phyloP scores from a whole-genome alignment of 2,329 filamentous ascomycete species.

The Chalara sp. region DNA sequence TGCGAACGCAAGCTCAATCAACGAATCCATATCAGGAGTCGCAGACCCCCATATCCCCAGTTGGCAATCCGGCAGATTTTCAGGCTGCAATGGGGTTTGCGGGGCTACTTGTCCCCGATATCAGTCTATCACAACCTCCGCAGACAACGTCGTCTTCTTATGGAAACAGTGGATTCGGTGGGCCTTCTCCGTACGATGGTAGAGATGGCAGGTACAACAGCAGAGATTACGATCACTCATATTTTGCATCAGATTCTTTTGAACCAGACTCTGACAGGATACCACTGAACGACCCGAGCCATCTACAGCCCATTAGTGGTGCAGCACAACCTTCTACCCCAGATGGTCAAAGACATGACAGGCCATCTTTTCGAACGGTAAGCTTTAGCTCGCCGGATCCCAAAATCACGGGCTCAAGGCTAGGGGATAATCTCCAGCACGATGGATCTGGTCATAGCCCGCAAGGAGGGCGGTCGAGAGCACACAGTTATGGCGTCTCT shows the following conservation, averaged over 20 bases:
- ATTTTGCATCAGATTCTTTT: conserved; percentile 30
- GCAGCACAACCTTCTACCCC: conserved; percentile 26
- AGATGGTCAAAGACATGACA: conserved; percentile 37
- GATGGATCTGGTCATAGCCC: conserved; percentile 48
- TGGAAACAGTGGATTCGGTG: conserved; percentile 19
- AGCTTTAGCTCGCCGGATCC: conserved; percentile 37
- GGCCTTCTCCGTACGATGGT: conserved; percentile 18
- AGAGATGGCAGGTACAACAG: conserved; percentile 5
- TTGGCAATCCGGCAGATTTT: conserved; percentile 24
- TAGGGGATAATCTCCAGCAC: conserved; percentile 53
- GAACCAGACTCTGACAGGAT: conserved; percentile 45
- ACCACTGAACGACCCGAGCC: conserved; percentile 49
- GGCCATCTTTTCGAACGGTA: conserved; percentile 46
- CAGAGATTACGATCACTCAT: conserved; percentile 21
- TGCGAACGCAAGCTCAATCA: conserved; percentile 7
- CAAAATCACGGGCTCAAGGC: conserved; percentile 35
- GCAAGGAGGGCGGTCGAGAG: conserved; percentile 35
- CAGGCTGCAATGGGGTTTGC: conserved; percentile 27
- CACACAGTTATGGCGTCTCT: conserved; percentile 50
- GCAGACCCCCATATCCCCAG: conserved; percentile 20
- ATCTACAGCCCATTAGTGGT: conserved; percentile 50
- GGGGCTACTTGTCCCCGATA: conserved; percentile 26
- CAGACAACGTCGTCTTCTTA: conserved; percentile 18
- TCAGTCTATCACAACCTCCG: conserved; percentile 23
- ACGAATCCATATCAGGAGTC: conserved; percentile 12